Evolutionary conservation across 129 eudicot species (phyloP).

Genomic region (Heracleum sosnowskyi): DNA sequence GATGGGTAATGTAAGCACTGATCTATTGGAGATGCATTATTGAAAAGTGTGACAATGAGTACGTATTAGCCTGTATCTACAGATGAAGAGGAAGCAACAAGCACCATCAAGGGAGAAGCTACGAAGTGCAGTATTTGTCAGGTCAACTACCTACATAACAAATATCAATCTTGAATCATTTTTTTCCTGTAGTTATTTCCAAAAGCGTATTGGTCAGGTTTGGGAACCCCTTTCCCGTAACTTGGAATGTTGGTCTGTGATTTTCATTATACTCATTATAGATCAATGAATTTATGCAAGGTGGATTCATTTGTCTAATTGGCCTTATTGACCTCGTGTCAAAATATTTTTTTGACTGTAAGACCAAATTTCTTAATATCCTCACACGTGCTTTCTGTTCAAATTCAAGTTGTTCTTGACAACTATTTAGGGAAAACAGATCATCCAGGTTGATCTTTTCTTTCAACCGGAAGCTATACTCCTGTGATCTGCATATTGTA

Average conservation of each 20-base stretch:
- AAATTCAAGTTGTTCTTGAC: no score
- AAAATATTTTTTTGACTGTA: not conserved
- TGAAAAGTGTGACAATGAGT: slow-evolving; percentile 48
- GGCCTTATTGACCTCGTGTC: not conserved
- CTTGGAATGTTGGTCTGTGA: not conserved
- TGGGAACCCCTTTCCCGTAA: not conserved
- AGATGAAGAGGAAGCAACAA: slow-evolving; percentile 15
- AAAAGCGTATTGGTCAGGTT: not conserved
- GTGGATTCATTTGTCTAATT: not conserved
- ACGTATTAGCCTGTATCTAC: slow-evolving; percentile 29
- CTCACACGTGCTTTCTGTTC: no score
- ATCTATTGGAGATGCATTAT: slow-evolving; percentile 61
- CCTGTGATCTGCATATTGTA: not conserved
- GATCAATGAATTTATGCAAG: not conserved
- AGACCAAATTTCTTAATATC: not conserved
- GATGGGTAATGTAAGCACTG: slow-evolving; percentile 90
- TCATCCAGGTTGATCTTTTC: not conserved
- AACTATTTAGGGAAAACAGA: no score
- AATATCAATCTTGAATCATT: not conserved
- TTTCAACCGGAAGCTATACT: not conserved
- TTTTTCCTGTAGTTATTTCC: not conserved
- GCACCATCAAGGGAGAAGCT: slow-evolving; percentile 34
- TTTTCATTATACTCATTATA: no score
- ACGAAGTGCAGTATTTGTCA: slow-evolving; percentile 88
- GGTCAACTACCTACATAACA: slow-evolving; percentile 31